These are phyloP conservation scores for Podila horticola DNA, from an alignment of 192 early-diverging fungal species.

Conservation along the genomic window DNA sequence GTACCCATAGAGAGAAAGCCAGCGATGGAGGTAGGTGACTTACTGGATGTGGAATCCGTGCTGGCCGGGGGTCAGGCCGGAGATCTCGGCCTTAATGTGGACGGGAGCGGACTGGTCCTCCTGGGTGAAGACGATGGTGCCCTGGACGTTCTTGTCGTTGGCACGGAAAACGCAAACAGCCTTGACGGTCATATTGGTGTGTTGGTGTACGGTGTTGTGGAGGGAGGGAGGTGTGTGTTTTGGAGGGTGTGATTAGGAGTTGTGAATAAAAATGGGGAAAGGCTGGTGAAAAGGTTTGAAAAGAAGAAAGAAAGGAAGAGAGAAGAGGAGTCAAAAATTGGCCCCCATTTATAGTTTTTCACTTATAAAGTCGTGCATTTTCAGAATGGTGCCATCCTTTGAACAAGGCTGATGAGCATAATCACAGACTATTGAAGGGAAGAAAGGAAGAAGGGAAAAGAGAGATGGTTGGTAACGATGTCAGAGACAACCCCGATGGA, in stretches of 20 bases:
- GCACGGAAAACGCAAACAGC: constrained; percentile 84
- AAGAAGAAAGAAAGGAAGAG: constrained; percentile 19
- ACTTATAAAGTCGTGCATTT: neutral
- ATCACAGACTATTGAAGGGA: too few species aligned
- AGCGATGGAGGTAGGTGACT: neutral
- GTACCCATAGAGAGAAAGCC: neutral
- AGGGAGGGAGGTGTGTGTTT: neutral
- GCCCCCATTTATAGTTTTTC: constrained; percentile 2
- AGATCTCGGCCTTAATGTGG: constrained; percentile 65
- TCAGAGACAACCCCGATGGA: too few species aligned
- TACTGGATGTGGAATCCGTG: constrained; percentile 93
- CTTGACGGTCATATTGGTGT: constrained; percentile 73
- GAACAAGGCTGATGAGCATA: neutral
- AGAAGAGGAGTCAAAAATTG: neutral
- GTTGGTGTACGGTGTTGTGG: constrained; percentile 4
- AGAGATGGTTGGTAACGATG: too few species aligned
- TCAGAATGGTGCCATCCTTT: neutral
- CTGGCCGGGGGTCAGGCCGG: constrained; percentile 73
- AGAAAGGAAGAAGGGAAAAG: too few species aligned
- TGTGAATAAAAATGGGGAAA: too few species aligned
- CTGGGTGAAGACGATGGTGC: constrained; percentile 79
- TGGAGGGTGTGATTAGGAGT: too few species aligned
- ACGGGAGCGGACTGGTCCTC: constrained; percentile 64
- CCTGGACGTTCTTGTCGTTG: constrained; percentile 70
- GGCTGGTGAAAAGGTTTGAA: neutral